Base-by-base conservation (phyloP, 202 grass and related monocot species). In the Sporobolus alterniflorus region DNA sequence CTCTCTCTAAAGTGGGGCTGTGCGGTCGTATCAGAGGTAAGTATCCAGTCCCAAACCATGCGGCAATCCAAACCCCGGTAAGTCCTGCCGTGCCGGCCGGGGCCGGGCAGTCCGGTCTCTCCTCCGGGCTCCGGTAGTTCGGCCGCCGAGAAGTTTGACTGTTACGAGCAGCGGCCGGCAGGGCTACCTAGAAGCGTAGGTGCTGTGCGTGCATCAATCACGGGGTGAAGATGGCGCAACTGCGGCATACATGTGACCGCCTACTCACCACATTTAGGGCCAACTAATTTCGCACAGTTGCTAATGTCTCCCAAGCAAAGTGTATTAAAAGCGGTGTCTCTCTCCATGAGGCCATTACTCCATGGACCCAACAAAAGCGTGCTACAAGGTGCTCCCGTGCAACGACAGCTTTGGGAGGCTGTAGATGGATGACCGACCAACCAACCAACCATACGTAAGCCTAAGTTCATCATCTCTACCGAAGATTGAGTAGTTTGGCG, bases 91-190 rank as follows among this genome's bases (percentile, higher is more conserved):
- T 46, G 63, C 32, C 84, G 34, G 25, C 65, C 36, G 50, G 78
- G 78, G 11, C 78, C 78, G 65, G 78, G 78, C 78, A 74, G 7
- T 7, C 36, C 36, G 84, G 84, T 74, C 47, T 60, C 70, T 75
- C 36, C 11, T 32, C 50, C 78, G 78, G 77, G 50, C 50, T 74
- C 49, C 61, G 48, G 55, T n/a, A n/a, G n/a, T n/a, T n/a, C n/a
- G n/a, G n/a, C n/a, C n/a, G n/a, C n/a, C n/a, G n/a, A n/a, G n/a
- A n/a, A n/a, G n/a, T n/a, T n/a, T n/a, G n/a, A n/a, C n/a, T n/a
- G n/a, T n/a, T n/a, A n/a, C n/a, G n/a, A n/a, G n/a, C n/a, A n/a
- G n/a, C n/a, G n/a, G n/a, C n/a, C n/a, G n/a, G n/a, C n/a, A 62
- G 9, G 62, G 59, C 54, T 61, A 44, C 16, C 25, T 14, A 65